phyloP scores from a whole-genome alignment of 352 stramenopile genomes.

The Phytopythium montanum region DNA sequence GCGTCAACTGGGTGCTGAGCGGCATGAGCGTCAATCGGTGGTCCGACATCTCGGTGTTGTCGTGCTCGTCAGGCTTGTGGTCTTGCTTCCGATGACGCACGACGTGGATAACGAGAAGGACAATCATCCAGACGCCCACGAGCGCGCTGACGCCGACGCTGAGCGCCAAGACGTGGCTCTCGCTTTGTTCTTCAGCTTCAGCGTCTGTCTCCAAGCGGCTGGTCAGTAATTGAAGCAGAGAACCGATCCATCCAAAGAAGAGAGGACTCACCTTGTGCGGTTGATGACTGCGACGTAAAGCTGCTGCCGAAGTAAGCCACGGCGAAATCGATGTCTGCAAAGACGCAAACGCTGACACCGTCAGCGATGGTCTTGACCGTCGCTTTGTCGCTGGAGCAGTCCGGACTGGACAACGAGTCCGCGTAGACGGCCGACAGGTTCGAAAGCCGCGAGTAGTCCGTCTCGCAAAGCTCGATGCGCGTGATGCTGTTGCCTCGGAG shows the following conservation, averaged over 20 bases:
- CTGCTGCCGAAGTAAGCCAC: conserved; percentile 2
- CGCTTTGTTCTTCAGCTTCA: conserved; percentile 3
- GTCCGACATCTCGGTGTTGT: neutral
- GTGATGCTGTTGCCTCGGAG: conserved; percentile 32
- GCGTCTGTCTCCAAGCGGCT: neutral
- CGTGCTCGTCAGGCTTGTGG: neutral
- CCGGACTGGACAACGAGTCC: conserved; percentile 18
- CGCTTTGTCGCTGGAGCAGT: conserved; percentile 21
- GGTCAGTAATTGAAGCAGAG: neutral
- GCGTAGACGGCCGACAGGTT: conserved; percentile 21
- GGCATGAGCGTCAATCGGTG: neutral
- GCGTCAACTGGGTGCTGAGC: neutral
- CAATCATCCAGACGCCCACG: conserved; percentile 34
- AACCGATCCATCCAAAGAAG: neutral
- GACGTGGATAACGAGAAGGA: conserved; percentile 19
- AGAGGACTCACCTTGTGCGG: neutral
- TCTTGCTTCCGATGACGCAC: neutral
- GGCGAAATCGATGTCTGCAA: conserved; percentile 11
- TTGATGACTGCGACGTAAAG: neutral
- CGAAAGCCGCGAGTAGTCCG: conserved; percentile 18
- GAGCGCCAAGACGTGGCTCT: conserved; percentile 3
- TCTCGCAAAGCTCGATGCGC: conserved; percentile 22
- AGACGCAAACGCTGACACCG: conserved; percentile 21
- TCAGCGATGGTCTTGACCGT: conserved; percentile 20
- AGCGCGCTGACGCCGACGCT: conserved; percentile 27